These are phyloP conservation scores for Pelargonium myrrhifolium DNA, from an alignment of 441 rosid genomes.

Conservation along the genomic window DNA sequence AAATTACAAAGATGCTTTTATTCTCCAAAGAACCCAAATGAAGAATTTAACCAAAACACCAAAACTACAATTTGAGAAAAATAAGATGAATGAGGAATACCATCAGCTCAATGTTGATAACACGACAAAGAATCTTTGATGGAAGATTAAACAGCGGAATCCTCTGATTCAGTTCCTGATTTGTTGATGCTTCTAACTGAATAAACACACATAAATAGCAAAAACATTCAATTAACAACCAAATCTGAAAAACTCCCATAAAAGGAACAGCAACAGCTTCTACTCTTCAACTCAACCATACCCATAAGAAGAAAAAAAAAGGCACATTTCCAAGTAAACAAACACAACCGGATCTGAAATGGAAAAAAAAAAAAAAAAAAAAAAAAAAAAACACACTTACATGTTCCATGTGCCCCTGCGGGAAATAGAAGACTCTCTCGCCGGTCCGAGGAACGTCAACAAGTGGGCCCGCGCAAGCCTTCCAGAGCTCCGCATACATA, in stretches of 20 bases:
- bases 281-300: not conserved
- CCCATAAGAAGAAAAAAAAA: not conserved
- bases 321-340: constrained; percentile 12
- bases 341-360: constrained; percentile 17
- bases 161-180: constrained; percentile 67
- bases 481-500: constrained; percentile 52
- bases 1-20: not conserved
- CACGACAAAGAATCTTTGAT: constrained; percentile 79
- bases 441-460: constrained; percentile 46
- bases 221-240: not conserved
- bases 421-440: constrained; percentile 51
- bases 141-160: constrained; percentile 62
- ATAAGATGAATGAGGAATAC: constrained; percentile 27
- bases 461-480: constrained; percentile 55
- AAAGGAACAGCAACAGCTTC: not conserved
- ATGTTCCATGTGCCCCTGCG: constrained; percentile 76
- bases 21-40: not conserved
- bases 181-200: constrained; percentile 83
- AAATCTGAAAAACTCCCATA: not conserved
- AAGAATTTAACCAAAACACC: not conserved
- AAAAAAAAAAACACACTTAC: constrained; percentile 18
- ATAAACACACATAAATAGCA: constrained; percentile 6
- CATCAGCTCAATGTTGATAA: constrained; percentile 58
- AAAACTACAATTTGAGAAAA: not conserved
- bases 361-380: too few species aligned